Base-by-base conservation (phyloP, 1,284 basidiomycete genomes). In the Ustilago curta region DNA sequence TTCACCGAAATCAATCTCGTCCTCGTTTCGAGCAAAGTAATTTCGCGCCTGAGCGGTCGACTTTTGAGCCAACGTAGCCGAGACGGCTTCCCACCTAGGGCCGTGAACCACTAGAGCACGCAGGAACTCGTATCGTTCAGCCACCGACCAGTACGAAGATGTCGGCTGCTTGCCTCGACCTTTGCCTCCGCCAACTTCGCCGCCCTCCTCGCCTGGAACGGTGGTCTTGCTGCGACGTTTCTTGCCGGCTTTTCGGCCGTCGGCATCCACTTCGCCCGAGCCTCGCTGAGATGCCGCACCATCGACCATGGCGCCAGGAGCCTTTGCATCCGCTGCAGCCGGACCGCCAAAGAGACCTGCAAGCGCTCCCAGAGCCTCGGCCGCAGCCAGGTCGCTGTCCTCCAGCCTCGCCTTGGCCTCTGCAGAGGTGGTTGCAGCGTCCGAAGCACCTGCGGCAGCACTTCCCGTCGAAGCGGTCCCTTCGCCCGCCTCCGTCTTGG, bases 21-120 rank as follows among this genome's bases (percentile, higher is more conserved):
- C 66, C 14, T 75, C 77, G 60, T 84, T 83, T 45, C 68, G 69
- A 19, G 78, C 66, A 61, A 90, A 91, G 83, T 88, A 93, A 80
- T 91, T 90, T 66, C 88, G 88, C 51, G 92, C 91, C 87, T 94
- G 93, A 8, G 90, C 87, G 4, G 90, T 89, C 9, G 91, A 93
- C 90, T 94, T 94, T 81, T 90, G 90, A 8, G 90, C 89, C 86
- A 95, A 88, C 8, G 89, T 88, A 4, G 90, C 88, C 1, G 93
- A 90, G 50, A 95, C 91, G 18, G 89, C 88, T 70, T 90, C 89
- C 85, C 92, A 92, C 79, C 94, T 89, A 73, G 90, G 89, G 42
- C 92, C 92, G 82, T 93, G 88, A 69, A 90, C 87, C 16, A 87
- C 86, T 16, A 94, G 87, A 32, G 93, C 87, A 35, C 88, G 86